Base-by-base conservation (phyloP, 306 rosid genomes). In the Medicago ruthenica region DNA sequence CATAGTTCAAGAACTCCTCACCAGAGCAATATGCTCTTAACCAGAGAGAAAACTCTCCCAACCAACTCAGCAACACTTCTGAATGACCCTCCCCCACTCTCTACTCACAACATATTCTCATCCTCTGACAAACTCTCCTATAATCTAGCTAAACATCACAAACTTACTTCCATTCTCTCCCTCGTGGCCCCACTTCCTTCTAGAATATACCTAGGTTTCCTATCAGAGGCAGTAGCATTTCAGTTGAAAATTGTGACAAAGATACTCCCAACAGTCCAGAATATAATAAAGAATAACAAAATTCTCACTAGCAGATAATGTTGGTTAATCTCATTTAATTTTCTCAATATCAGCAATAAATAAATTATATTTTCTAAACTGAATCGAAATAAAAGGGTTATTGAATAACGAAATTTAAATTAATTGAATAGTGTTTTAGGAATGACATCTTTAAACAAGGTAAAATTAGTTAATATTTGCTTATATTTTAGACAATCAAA, bases 221-320 rank as follows among this genome's bases (percentile, higher is more conserved):
- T 5, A 34, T 34, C 37, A 22, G 31, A 70, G 70, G 15, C 12
- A 3, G 20, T 40, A 68, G 45, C 61, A 15, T 48, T 61, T 22
- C 34, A 39, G 64, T 64, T 16, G 55, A 59, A 58, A 51, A 59
- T n/a, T 61, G 16, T n/a, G 47, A 64, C 2, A 57, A 69, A 55
- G 59, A 39, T 54, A 44, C 37, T 7, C 16, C n/a, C 21, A 17
- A 4, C 8, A 2, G 0, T 48, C 9, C 55, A 48, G n/a, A 48
- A 45, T 48, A 48, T 48, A 48, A 48, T 7, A 44, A 3, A 44
- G 3, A 44, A 11, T 12, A 48, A 48, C 18, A 15, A 48, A 48
- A 15, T 48, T 15, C 18, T 48, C 18, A n/a, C 55, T 15, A 48
- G 5, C 15, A 15, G 15, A 54, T 6, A 54, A 18, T 54, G 1